A percentile compares a stretch with the other conserved stretches of the same genome.
phyloP scores from a whole-genome alignment of 345 rosid genomes.

The Microthlaspi erraticum region DNA sequence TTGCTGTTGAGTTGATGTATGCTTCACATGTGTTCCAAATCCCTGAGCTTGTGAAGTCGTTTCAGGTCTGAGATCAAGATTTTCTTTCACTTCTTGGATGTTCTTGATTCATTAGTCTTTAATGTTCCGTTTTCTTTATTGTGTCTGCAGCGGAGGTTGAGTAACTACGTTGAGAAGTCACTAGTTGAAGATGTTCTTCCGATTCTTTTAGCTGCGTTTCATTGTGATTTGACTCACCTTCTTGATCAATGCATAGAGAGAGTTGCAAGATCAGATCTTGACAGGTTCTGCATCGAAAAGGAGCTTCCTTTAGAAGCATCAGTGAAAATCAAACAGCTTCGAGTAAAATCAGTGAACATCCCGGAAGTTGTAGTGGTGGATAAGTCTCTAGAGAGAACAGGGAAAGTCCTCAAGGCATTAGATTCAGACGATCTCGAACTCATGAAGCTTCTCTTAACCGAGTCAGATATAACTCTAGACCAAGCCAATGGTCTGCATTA shows the following conservation, averaged over 20 bases:
- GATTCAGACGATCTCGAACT: conserved; percentile 98
- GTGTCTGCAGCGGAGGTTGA: conserved; percentile 71
- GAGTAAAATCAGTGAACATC: conserved; percentile 43
- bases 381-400: conserved; percentile 61
- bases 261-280: conserved; percentile 87
- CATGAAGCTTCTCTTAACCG: conserved; percentile 77
- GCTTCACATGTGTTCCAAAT: conserved; percentile 76
- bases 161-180: conserved; percentile 78
- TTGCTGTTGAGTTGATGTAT: conserved; percentile 85
- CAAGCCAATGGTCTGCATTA: conserved; percentile 88
- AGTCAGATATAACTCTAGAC: conserved; percentile 77
- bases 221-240: conserved; percentile 76
- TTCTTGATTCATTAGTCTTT: conserved; percentile 6
- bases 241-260: conserved; percentile 72
- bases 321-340: conserved; percentile 57
- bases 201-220: conserved; percentile 81
- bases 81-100: background rate
- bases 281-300: conserved; percentile 67
- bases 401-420: conserved; percentile 84
- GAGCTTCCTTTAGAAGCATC: conserved; percentile 80
- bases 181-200: conserved; percentile 78
- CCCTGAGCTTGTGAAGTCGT: conserved; percentile 74
- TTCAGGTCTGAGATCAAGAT: conserved; percentile 60
- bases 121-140: conserved; percentile 3
- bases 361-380: conserved; percentile 49